Base-by-base conservation (phyloP, 2,329 filamentous ascomycete species). In the Plectosphaerella plurivora region DNA sequence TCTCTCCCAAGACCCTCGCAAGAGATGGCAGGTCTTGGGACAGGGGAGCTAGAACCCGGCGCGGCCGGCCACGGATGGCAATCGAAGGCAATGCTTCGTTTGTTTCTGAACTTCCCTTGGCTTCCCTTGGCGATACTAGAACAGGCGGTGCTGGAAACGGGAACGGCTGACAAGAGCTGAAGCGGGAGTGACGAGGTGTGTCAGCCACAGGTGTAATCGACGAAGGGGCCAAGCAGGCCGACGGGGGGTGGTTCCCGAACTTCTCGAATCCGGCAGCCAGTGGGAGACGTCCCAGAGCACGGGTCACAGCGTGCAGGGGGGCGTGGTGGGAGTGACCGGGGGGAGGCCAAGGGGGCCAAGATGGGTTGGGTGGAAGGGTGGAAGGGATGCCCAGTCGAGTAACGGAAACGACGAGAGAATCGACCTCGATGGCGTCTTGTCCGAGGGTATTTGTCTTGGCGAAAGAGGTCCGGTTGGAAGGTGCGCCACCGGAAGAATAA, bases 161-260 rank as follows among this genome's bases (percentile, higher is more conserved):
- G 25, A 28, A 42, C 39, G 39, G 39, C 39, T 42, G 39, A 42
- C 39, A 16, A 24, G 46, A 47, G 46, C 46, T 47, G 46, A 37
- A 37, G 25, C 15, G 25, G 25, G 25, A 28, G 25, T 28, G 25
- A 5, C 25, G 25, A 14, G 11, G 46, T 48, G 28, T 49, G 47
- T 49, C 47, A 49, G 35, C 47, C 47, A 39, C 47, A 24, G 12
- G 12, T 49, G 47, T 49, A 49, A 49, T 49, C n/a, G 14, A 4
- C 10, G 25, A 28, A 28, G 25, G 25, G 25, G 25, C 5, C 25
- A 49, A 39, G 18, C 35, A 12, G 18, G 47, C 11, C 18, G 15
- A 6, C 36, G 20, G 12, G 18, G n/a, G 15, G 47, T 16, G 47
- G 8, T 15, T 24, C 36, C 36, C 16, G 39, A 18, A 10, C 25